Evolutionary conservation across 768 basidiomycete genomes (phyloP), one percentile per base, ranked within the genome.

Genomic region (Exsudoporus frostii): DNA sequence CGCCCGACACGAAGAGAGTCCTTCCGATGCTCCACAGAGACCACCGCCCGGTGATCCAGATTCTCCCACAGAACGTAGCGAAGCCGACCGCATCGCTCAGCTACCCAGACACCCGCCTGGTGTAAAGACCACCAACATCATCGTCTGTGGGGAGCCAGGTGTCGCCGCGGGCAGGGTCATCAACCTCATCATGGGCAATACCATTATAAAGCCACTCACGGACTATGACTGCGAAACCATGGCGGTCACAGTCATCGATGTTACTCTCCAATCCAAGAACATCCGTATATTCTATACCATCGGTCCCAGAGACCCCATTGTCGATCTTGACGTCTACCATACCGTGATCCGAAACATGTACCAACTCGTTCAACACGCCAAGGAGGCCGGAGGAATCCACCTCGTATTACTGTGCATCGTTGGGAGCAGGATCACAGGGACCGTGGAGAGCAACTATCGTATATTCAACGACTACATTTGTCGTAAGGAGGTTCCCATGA

Each of bases 91-190:
- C 17, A 49, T 64, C 36, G 54, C 51, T 10, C 39, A 27, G 15
- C 50, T 65, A 14, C 62, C 54, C 8, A 53, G 41, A 15, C 63
- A 67, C 43, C 60, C 55, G 9, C 65, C 50, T 0, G 55, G 60
- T 3, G 34, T 45, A 9, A 57, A 58, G 39, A 63, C 68, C 1
- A 66, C 49, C 43, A 78, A 76, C 48, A 57, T 78, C 40, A 59
- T 78, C n/a, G 36, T 79, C 17, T 77, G 77, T 42, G 76, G 77
- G 7, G 71, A 76, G 46, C 66, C 70, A 2, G 76, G 76, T n/a
- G 51, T 58, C n/a, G 67, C 59, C 15, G 60, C 61, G 10, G 61
- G 63, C 10, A 49, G 61, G 13, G 64, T 67, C n/a, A 45, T 69
- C 51, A 69, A 69, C 47, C 52, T 71, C 7, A 65, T 69, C 29